Percentiles rank a stretch among this genome's conserved stretches.
Evolutionary conservation across 208 protist species (phyloP).

Genomic region (Acanthamoeba healyi): DNA sequence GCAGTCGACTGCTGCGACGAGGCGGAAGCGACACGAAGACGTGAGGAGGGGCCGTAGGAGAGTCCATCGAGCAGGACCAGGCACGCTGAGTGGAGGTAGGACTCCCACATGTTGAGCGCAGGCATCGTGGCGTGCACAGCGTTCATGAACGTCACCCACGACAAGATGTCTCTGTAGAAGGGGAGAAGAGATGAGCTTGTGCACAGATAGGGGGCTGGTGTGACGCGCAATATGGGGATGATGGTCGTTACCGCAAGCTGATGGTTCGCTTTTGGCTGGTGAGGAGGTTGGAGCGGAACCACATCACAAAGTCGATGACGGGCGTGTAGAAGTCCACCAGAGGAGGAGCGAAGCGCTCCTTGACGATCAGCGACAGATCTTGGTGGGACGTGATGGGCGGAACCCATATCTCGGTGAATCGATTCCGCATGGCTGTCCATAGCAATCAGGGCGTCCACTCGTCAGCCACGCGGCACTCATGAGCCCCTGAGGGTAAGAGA

Average conservation of each 20-base stretch:
- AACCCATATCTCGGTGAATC: conserved; percentile 99
- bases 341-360: conserved; percentile 88
- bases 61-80: conserved; percentile 97
- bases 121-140: background rate
- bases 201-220: background rate
- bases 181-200: background rate
- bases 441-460: conserved; percentile 80
- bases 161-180: conserved; percentile 93
- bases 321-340: conserved; percentile 74
- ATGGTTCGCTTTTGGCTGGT: conserved; percentile 81
- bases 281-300: conserved; percentile 73
- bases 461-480: too few species aligned
- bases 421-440: conserved; percentile 92
- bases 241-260: conserved; percentile 61
- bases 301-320: conserved; percentile 89
- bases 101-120: conserved; percentile 23
- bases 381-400: conserved; percentile 92
- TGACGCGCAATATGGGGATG: background rate
- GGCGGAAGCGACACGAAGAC: background rate
- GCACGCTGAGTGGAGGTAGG: conserved; percentile 96
- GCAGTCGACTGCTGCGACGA: background rate
- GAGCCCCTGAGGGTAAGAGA: too few species aligned
- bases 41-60: conserved; percentile 23
- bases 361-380: conserved; percentile 96
- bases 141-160: conserved; percentile 96